These are phyloP conservation scores for Hypsizygus marmoreus DNA, from an alignment of 768 basidiomycete species.

Conservation along the genomic window DNA sequence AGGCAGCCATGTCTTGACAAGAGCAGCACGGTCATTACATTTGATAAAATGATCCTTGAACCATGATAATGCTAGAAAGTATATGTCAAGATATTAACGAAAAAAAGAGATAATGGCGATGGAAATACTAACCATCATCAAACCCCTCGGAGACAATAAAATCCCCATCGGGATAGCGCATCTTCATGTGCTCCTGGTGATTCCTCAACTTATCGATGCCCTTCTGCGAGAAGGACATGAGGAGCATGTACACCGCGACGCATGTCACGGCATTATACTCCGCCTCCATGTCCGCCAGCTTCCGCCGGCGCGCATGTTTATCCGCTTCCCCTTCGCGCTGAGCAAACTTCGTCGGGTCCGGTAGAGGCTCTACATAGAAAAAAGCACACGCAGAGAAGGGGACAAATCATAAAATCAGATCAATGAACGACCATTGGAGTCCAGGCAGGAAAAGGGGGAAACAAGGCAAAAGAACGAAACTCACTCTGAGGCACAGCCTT, in stretches of 20 bases:
- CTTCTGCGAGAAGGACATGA: slow-evolving; percentile 91
- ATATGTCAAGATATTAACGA: slow-evolving; percentile 12
- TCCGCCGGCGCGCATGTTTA: slow-evolving; percentile 65
- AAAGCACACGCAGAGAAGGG: slow-evolving; percentile 8
- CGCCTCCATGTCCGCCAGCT: slow-evolving; percentile 75
- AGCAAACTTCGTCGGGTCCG: slow-evolving; percentile 76
- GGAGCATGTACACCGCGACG: slow-evolving; percentile 86
- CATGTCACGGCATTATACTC: slow-evolving; percentile 85
- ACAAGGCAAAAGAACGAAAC: slow-evolving; percentile 33
- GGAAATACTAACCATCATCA: slow-evolving; percentile 58
- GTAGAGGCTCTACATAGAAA: slow-evolving; percentile 65
- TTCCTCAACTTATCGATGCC: slow-evolving; percentile 84
- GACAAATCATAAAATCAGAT: not conserved
- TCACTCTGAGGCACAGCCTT: slow-evolving; percentile 82
- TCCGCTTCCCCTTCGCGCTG: slow-evolving; percentile 74
- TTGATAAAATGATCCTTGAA: slow-evolving; percentile 93
- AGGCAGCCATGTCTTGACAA: slow-evolving; percentile 87
- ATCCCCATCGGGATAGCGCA: slow-evolving; percentile 75
- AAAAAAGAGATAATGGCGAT: not conserved
- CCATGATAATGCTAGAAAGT: slow-evolving; percentile 73
- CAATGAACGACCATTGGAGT: too few species aligned
- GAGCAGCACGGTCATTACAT: slow-evolving; percentile 87
- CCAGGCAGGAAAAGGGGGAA: not conserved
- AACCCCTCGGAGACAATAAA: slow-evolving; percentile 80
- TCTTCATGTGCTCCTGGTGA: slow-evolving; percentile 80